These are phyloP conservation scores for Cutaneotrichosporon daszewskae DNA, from an alignment of 1,284 basidiomycete genomes.

Conservation along the genomic window DNA sequence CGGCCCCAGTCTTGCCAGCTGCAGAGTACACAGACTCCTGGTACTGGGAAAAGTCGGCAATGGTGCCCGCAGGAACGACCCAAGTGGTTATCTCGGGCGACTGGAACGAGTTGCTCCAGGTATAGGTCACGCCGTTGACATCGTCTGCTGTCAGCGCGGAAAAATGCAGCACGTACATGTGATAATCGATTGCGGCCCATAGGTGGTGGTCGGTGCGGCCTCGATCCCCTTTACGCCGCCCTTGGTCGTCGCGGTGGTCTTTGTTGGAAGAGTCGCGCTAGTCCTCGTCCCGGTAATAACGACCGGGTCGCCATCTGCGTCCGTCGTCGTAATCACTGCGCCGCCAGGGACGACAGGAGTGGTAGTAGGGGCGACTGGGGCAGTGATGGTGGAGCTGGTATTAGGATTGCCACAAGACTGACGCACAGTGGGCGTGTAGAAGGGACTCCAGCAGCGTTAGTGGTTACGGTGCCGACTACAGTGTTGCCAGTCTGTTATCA, in stretches of 20 bases:
- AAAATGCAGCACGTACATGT: background rate
- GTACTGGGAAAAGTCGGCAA: slow-evolving; percentile 26
- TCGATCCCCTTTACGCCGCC: too few species aligned
- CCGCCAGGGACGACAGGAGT: slow-evolving; percentile 25
- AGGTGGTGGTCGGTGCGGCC: too few species aligned
- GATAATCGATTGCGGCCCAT: too few species aligned
- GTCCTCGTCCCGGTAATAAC: background rate
- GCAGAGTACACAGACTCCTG: too few species aligned
- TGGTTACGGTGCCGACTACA: background rate
- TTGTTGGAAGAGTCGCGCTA: background rate
- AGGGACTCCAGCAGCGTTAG: too few species aligned
- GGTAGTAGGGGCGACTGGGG: background rate
- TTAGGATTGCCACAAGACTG: too few species aligned
- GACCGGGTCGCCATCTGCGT: slow-evolving; percentile 19
- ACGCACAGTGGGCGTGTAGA: too few species aligned
- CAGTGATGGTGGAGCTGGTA: too few species aligned
- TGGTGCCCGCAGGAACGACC: slow-evolving; percentile 29
- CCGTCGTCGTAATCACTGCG: too few species aligned
- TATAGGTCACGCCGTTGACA: slow-evolving; percentile 26
- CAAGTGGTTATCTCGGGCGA: slow-evolving; percentile 29
- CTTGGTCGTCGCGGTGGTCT: background rate
- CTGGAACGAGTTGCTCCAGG: slow-evolving; percentile 33
- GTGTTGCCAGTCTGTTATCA: background rate
- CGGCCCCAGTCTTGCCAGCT: slow-evolving; percentile 2
- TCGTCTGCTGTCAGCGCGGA: slow-evolving; percentile 1